These are phyloP conservation scores for Herpotrichia juniperi DNA, from an alignment of 2,329 filamentous ascomycete species.

Conservation along the genomic window DNA sequence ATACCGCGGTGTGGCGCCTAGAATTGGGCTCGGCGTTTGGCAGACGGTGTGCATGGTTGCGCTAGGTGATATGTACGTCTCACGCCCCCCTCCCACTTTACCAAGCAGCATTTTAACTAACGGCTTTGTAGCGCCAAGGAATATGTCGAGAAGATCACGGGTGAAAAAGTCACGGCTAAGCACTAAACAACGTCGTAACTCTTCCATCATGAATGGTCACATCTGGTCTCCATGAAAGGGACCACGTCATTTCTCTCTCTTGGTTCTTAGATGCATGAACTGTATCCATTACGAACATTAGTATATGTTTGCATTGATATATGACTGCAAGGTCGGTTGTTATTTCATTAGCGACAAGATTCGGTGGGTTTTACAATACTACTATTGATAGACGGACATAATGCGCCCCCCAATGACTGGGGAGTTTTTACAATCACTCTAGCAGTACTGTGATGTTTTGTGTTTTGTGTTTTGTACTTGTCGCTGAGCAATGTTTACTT, in stretches of 20 bases:
- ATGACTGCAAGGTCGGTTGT: too few relatives aligned
- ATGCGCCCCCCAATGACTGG: too few relatives aligned
- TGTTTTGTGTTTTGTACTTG: too few relatives aligned
- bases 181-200: conserved; percentile 55
- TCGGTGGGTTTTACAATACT: too few relatives aligned
- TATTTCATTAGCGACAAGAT: too few relatives aligned
- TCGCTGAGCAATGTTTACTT: too few relatives aligned
- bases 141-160: conserved; percentile 68
- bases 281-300: too few relatives aligned
- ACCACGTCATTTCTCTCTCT: not conserved
- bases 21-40: conserved; percentile 96
- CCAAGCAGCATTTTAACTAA: not conserved
- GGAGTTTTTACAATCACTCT: too few relatives aligned
- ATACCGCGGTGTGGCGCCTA: conserved; percentile 92
- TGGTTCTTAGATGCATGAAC: too few relatives aligned
- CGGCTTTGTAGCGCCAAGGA: conserved; percentile 63
- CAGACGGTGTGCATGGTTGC: conserved; percentile 99
- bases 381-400: too few relatives aligned
- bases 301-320: too few relatives aligned
- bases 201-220: not conserved
- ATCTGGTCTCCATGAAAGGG: not conserved
- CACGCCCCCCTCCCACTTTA: not conserved
- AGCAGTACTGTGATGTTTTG: too few relatives aligned
- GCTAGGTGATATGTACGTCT: conserved; percentile 90
- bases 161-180: conserved; percentile 68